phyloP scores from a whole-genome alignment of 139 green algal species.

The Trebouxia sp. region DNA sequence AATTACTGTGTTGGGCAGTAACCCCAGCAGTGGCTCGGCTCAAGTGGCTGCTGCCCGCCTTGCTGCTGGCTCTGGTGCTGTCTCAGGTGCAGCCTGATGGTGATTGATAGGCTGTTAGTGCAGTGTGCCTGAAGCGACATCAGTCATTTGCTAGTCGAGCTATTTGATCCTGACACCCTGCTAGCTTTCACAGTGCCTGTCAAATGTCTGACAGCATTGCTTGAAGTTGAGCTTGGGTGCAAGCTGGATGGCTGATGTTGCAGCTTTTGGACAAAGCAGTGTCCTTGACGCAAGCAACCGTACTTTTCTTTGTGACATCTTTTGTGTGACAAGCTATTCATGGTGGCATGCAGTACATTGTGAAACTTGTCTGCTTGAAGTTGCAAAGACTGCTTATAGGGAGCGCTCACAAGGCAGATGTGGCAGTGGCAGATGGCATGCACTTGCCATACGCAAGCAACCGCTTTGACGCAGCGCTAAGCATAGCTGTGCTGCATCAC shows the following conservation, averaged over 20 bases:
- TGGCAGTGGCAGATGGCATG: slow-evolving; percentile 83
- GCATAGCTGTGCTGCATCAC: slow-evolving; percentile 97
- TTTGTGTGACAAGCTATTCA: too few relatives aligned
- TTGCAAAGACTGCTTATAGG: background rate
- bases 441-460: slow-evolving; percentile 70
- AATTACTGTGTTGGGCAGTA: slow-evolving; percentile 71
- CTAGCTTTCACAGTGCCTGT: background rate
- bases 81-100: background rate
- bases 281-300: too few relatives aligned
- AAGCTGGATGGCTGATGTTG: too few relatives aligned
- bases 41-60: slow-evolving; percentile 50
- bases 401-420: slow-evolving; percentile 59
- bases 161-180: background rate
- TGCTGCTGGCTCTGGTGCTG: background rate
- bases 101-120: too few relatives aligned
- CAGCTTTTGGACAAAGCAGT: background rate
- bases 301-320: too few relatives aligned
- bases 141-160: too few relatives aligned
- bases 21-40: slow-evolving; percentile 69
- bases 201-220: too few relatives aligned
- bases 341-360: too few relatives aligned
- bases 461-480: slow-evolving; percentile 86
- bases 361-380: too few relatives aligned
- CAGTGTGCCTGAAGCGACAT: background rate
- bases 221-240: too few relatives aligned